Percentiles rank a stretch among this genome's conserved stretches.
Conservation (phyloP, 192 early-diverging fungal species). For the Coemansia sp. region DNA sequence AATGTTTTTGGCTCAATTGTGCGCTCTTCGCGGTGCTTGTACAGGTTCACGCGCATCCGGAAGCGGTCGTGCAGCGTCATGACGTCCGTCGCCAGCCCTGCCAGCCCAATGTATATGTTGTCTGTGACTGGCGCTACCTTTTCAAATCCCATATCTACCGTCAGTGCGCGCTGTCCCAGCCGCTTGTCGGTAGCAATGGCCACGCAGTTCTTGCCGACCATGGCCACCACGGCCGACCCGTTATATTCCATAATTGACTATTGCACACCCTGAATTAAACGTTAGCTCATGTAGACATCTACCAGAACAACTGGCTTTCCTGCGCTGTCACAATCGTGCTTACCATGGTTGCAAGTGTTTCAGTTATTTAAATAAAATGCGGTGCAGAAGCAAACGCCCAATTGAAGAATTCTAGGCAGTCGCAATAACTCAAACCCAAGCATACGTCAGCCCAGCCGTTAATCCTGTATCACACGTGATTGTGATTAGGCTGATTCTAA, state of each 20-base stretch:
- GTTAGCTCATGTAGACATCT: neutral
- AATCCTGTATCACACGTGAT: constrained; percentile 5
- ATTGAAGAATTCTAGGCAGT: neutral
- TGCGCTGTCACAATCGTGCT: neutral
- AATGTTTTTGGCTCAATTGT: constrained; percentile 93
- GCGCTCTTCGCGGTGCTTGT: constrained; percentile 92
- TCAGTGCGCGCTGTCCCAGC: constrained; percentile 89
- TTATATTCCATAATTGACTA: constrained; percentile 50
- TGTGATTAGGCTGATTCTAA: neutral
- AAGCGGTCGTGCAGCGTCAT: constrained; percentile 90
- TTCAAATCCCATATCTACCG: constrained; percentile 91
- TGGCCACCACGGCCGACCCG: constrained; percentile 91
- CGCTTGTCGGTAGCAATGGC: constrained; percentile 95
- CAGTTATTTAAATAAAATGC: neutral
- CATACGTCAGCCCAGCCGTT: constrained; percentile 12
- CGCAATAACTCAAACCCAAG: neutral
- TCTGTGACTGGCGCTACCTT: constrained; percentile 90
- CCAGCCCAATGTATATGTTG: constrained; percentile 82
- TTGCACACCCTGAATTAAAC: neutral
- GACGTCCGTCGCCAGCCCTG: constrained; percentile 95
- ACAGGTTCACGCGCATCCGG: constrained; percentile 93
- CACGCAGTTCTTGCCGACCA: constrained; percentile 98
- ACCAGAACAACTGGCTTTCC: neutral
- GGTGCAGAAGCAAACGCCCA: neutral
- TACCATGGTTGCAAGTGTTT: constrained; percentile 15